Base-by-base conservation (phyloP, 192 early-diverging fungal species). In the Dissophora ornata region DNA sequence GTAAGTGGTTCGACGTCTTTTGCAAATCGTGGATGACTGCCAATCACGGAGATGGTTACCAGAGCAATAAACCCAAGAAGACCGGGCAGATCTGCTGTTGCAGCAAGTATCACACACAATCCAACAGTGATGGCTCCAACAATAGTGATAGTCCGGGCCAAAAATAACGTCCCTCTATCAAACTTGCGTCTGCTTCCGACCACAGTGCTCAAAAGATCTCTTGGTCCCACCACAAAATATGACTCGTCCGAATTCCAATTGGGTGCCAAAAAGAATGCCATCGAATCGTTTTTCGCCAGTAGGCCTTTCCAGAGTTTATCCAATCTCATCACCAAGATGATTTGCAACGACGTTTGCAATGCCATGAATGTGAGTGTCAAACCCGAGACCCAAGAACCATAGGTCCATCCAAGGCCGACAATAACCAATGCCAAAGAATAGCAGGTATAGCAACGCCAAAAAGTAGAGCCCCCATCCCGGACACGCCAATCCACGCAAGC, bases 51-150 rank as follows among this genome's bases (percentile, higher is more conserved):
- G 29, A 55, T 55, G 53, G 53, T 36, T 55, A 55, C 32, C 53
- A 55, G 33, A 16, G 33, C 53, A 55, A 55, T 55, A 22, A 55
- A 55, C 53, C 53, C 53, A 55, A 55, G 53, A 38, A 55, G 4
- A 38, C 53, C 53, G 32, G 53, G 53, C n/a, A 55, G 53, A 55
- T 55, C 53, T 55, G 32, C 33, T 18, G 53, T 55, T 55, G 53
- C 53, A 38, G 53, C 53, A 55, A 55, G 53, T 32, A 55, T 55
- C 53, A 55, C 53, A 55, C 53, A 55, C 53, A 55, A 55, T 55
- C 53, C 53, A n/a, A 55, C 53, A 55, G 53, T 55, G 32, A 55
- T 55, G 53, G 53, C 53, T 28, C 53, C 53, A 34, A 36, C 33
- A 55, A 28, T 38, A 55, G 53, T 55, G 53, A 55, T 55, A 55